Evolutionary conservation across 139 green algal genomes (phyloP).

Genomic region (Chlorella vulgaris): DNA sequence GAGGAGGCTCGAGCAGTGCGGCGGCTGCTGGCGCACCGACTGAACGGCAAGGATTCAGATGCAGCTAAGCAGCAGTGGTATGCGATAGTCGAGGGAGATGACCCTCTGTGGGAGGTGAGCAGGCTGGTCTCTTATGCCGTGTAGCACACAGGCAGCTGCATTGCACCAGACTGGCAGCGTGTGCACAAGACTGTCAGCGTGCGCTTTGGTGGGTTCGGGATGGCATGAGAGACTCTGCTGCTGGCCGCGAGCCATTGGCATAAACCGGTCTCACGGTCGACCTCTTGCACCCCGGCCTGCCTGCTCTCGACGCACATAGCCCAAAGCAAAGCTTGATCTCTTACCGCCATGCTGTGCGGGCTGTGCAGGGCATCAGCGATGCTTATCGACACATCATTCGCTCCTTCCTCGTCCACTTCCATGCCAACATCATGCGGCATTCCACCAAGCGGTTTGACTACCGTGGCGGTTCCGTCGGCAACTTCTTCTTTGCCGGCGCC

Average conservation of each 20-base stretch:
- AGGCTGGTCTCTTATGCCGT: too few species aligned
- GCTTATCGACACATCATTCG: constrained; percentile 99
- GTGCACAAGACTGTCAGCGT: not conserved
- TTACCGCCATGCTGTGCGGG: not conserved
- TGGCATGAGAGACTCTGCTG: too few species aligned
- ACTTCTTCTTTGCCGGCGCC: constrained; percentile 99
- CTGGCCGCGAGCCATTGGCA: too few species aligned
- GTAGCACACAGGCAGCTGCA: too few species aligned
- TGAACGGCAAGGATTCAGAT: constrained; percentile 55
- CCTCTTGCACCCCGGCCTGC: not conserved
- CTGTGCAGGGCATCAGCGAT: constrained; percentile 74
- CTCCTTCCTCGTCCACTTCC: constrained; percentile 97
- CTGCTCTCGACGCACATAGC: not conserved
- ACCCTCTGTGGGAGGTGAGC: constrained; percentile 81
- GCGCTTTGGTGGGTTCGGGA: too few species aligned
- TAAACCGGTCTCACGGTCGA: too few species aligned
- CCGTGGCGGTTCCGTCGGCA: constrained; percentile 91
- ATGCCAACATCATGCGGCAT: constrained; percentile 85
- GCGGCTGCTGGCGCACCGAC: constrained; percentile 87
- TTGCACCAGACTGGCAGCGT: not conserved
- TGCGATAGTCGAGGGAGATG: constrained; percentile 91
- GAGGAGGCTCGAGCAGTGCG: constrained; percentile 76
- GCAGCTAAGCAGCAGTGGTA: constrained; percentile 86
- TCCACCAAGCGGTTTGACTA: constrained; percentile 90
- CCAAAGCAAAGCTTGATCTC: not conserved